Conservation (phyloP, 345 rosid genomes). For the Schrenkiella parvula region DNA sequence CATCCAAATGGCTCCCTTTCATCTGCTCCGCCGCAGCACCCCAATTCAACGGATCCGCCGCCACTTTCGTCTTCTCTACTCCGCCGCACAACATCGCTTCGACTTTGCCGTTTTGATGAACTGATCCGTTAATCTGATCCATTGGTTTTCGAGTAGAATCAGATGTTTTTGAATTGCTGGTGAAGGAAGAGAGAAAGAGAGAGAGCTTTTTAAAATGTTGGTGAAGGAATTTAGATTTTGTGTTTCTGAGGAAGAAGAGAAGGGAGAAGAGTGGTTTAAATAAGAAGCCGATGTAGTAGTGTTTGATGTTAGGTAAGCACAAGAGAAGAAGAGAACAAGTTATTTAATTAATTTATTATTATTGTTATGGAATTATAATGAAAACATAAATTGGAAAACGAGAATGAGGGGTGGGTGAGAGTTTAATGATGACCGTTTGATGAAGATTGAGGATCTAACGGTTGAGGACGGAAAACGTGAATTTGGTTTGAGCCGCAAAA, state of each 20-base stretch:
- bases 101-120: background rate
- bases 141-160: constrained; percentile 1
- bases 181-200: constrained; percentile 10
- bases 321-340: constrained; percentile 3
- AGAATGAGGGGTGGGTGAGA: constrained; percentile 34
- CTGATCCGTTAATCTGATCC: constrained; percentile 26
- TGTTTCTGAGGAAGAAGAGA: constrained; percentile 26
- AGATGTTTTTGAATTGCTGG: constrained; percentile 12
- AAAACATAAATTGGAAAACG: background rate
- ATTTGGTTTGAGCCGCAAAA: constrained; percentile 20
- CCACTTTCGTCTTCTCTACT: background rate
- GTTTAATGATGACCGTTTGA: constrained; percentile 24
- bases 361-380: background rate
- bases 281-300: constrained; percentile 9
- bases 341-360: background rate
- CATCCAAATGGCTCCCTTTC: constrained; percentile 80
- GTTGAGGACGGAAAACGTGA: constrained; percentile 21
- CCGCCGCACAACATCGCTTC: constrained; percentile 22
- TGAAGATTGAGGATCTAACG: constrained; percentile 7
- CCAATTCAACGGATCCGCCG: constrained; percentile 71
- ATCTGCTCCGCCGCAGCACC: constrained; percentile 64
- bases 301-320: constrained; percentile 34
- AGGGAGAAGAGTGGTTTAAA: constrained; percentile 29
- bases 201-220: constrained; percentile 6
- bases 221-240: background rate